phyloP scores from a whole-genome alignment of 2,329 filamentous ascomycete species.

The Xylariomycetidae sp. region DNA sequence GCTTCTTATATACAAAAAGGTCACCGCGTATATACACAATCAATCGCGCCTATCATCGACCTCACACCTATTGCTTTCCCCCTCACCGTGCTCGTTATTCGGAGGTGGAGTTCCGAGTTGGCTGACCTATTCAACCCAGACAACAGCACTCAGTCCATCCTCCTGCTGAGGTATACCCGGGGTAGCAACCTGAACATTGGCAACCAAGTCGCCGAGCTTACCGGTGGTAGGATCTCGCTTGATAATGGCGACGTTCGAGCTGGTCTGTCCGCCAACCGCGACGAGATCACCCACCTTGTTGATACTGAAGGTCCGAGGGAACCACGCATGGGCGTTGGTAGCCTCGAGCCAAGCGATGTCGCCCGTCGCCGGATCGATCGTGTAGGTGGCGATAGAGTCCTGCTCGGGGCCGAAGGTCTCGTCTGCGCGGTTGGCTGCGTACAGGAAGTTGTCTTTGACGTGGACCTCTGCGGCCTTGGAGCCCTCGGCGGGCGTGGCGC shows the following conservation, averaged over 20 bases:
- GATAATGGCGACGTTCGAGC: slow-evolving; percentile 54
- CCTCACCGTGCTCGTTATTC: not conserved
- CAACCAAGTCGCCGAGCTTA: slow-evolving; percentile 44
- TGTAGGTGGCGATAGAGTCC: slow-evolving; percentile 52
- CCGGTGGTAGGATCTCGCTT: slow-evolving; percentile 51
- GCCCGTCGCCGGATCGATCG: slow-evolving; percentile 41
- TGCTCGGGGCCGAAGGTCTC: slow-evolving; percentile 48
- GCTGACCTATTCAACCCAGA: slow-evolving; percentile 44
- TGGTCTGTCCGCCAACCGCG: slow-evolving; percentile 60
- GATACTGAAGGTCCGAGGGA: slow-evolving; percentile 59
- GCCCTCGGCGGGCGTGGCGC: slow-evolving; percentile 35
- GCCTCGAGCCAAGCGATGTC: slow-evolving; percentile 47
- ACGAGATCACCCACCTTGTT: slow-evolving; percentile 56
- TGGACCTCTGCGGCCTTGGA: slow-evolving; percentile 53
- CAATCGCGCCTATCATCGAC: too few relatives aligned
- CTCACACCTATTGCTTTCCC: too few relatives aligned
- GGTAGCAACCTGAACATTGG: slow-evolving; percentile 34
- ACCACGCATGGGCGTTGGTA: slow-evolving; percentile 52
- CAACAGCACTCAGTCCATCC: slow-evolving; percentile 43
- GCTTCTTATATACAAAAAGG: too few relatives aligned
- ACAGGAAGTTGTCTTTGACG: slow-evolving; percentile 49
- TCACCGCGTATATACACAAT: too few relatives aligned
- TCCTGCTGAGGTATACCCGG: slow-evolving; percentile 37
- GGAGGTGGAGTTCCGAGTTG: slow-evolving; percentile 5
- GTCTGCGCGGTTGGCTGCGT: slow-evolving; percentile 60